Conservation (phyloP, 768 basidiomycete species). For the Phylloporus sp. region DNA sequence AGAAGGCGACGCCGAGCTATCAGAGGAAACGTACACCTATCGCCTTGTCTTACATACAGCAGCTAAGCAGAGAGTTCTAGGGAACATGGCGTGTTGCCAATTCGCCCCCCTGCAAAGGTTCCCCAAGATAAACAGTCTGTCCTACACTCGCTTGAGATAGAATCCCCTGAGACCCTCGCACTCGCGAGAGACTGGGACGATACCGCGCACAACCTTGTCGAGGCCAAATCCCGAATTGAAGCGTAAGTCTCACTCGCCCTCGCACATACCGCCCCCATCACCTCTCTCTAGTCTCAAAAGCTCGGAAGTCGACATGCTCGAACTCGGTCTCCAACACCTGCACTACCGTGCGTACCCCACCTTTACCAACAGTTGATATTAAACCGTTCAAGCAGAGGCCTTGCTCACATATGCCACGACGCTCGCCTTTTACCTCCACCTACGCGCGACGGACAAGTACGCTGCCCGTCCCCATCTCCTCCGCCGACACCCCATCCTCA, state of each 20-base stretch:
- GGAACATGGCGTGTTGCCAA: constrained; percentile 6
- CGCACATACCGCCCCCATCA: neutral
- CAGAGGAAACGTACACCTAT: constrained; percentile 27
- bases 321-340: constrained; percentile 71
- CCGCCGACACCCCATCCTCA: constrained; percentile 66
- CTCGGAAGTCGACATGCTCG: constrained; percentile 48
- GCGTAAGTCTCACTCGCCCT: constrained; percentile 40
- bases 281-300: constrained; percentile 43
- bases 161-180: constrained; percentile 73
- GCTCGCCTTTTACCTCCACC: constrained; percentile 88
- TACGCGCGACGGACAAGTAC: constrained; percentile 70
- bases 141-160: constrained; percentile 68
- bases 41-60: neutral
- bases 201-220: constrained; percentile 50
- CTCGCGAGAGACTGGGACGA: constrained; percentile 84
- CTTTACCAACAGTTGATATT: neutral
- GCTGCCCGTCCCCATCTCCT: constrained; percentile 58
- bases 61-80: constrained; percentile 15
- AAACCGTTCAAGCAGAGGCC: constrained; percentile 54
- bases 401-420: constrained; percentile 86
- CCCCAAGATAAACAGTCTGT: constrained; percentile 58
- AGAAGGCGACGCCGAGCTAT: constrained; percentile 31
- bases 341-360: constrained; percentile 75
- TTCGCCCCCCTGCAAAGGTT: constrained; percentile 18
- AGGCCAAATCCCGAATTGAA: constrained; percentile 49